A percentile compares a stretch with the other conserved stretches of the same genome.
Conservation (phyloP, 2,329 filamentous ascomycete species). For the Fusarium pseudoanthophilum region DNA sequence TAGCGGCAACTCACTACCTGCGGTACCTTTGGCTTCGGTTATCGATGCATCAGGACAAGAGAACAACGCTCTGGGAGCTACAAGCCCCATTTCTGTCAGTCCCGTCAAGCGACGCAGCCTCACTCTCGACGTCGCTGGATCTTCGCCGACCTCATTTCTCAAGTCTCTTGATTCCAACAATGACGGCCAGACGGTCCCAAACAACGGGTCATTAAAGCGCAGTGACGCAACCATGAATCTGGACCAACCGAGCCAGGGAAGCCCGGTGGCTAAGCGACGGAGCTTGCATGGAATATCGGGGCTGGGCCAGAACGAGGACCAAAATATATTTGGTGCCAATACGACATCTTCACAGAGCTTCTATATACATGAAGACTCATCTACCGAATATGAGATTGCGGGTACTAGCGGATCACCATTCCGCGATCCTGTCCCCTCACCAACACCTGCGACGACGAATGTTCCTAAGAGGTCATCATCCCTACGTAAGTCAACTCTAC, state of each 20-base stretch:
- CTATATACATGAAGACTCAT: conserved; percentile 62
- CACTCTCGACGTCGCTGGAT: conserved; percentile 66
- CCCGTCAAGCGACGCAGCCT: conserved; percentile 66
- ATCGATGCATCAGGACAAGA: conserved; percentile 55
- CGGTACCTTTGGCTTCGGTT: conserved; percentile 53
- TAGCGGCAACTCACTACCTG: conserved; percentile 72
- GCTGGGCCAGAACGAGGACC: conserved; percentile 65
- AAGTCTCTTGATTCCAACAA: conserved; percentile 61
- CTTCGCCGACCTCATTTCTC: conserved; percentile 61
- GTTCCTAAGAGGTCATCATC: conserved; percentile 79
- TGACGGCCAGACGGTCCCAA: conserved; percentile 48
- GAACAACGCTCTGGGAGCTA: conserved; percentile 54
- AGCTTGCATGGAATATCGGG: conserved; percentile 82
- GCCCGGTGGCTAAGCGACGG: conserved; percentile 89
- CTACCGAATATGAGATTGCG: conserved; percentile 65
- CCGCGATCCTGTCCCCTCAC: conserved; percentile 57
- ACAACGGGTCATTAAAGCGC: conserved; percentile 87
- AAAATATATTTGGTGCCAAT: conserved; percentile 80
- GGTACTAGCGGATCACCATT: conserved; percentile 47
- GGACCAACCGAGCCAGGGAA: conserved; percentile 80
- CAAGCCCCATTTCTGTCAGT: conserved; percentile 43
- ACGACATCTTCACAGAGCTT: conserved; percentile 57
- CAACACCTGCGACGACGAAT: conserved; percentile 58
- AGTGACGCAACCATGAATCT: conserved; percentile 91
- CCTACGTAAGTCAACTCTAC: conserved; percentile 85